A percentile compares a stretch with the other conserved stretches of the same genome.
phyloP scores from a whole-genome alignment of 2,329 filamentous ascomycete species.

The Cladosporium sp. region DNA sequence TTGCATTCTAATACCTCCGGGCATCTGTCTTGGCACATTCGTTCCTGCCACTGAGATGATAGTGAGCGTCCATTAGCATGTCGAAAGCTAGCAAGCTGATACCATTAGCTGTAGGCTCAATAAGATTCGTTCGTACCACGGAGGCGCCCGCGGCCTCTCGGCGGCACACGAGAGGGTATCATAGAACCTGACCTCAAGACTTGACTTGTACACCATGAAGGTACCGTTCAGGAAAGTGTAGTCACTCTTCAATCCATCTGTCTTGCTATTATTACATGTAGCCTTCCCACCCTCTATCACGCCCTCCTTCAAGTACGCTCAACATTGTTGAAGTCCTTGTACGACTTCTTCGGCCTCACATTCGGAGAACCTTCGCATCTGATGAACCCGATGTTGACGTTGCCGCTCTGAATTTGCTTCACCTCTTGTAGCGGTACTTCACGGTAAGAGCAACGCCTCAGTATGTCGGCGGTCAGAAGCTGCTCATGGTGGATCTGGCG shows the following conservation, averaged over 20 bases:
- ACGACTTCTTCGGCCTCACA: slow-evolving; percentile 12
- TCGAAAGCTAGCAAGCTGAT: not conserved
- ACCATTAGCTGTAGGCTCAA: not conserved
- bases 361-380: not conserved
- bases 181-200: not conserved
- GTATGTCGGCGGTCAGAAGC: not conserved
- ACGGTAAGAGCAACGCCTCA: not conserved
- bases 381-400: not conserved
- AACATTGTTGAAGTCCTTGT: slow-evolving; percentile 6
- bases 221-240: not conserved
- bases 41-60: not conserved
- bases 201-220: not conserved
- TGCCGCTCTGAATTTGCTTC: not conserved
- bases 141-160: not conserved
- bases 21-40: too few species aligned
- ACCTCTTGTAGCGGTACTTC: not conserved
- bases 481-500: slow-evolving; percentile 8
- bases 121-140: not conserved
- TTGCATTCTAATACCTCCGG: not conserved
- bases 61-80: not conserved
- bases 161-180: not conserved
- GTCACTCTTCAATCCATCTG: not conserved
- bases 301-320: not conserved
- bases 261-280: not conserved
- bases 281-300: not conserved